Evolutionary conservation across 208 protist species (phyloP).

Genomic region (Porcisia deanei): DNA sequence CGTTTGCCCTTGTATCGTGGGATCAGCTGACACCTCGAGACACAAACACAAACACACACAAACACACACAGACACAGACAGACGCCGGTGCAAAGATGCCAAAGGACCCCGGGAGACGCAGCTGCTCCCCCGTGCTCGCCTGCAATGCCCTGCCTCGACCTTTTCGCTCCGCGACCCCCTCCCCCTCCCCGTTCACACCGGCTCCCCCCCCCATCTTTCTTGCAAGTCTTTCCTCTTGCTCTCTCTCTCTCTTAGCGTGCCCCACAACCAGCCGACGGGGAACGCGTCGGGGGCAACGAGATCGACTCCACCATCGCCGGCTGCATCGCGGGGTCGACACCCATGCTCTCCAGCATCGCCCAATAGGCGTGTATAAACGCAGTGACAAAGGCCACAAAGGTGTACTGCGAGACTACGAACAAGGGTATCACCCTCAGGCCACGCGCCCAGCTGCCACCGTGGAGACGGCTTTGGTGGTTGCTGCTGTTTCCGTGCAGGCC

Average conservation of each 20-base stretch:
- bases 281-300: neutral
- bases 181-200: neutral
- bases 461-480: neutral
- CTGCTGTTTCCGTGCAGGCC: neutral
- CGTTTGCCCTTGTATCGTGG: neutral
- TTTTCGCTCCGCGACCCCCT: neutral
- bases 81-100: neutral
- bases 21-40: neutral
- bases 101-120: neutral
- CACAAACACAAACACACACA: neutral
- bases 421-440: conserved; percentile 35
- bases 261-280: neutral
- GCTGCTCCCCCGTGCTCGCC: neutral
- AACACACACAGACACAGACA: neutral
- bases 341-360: conserved; percentile 52
- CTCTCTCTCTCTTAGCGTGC: neutral
- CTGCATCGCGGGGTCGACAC: conserved; percentile 34
- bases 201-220: neutral
- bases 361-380: conserved; percentile 62
- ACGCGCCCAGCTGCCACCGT: conserved; percentile 9
- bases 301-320: conserved; percentile 3
- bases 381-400: conserved; percentile 42
- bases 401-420: conserved; percentile 48
- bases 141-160: neutral
- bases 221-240: neutral